phyloP scores from a whole-genome alignment of 1,284 basidiomycete species.

The Gomphus bonarii region DNA sequence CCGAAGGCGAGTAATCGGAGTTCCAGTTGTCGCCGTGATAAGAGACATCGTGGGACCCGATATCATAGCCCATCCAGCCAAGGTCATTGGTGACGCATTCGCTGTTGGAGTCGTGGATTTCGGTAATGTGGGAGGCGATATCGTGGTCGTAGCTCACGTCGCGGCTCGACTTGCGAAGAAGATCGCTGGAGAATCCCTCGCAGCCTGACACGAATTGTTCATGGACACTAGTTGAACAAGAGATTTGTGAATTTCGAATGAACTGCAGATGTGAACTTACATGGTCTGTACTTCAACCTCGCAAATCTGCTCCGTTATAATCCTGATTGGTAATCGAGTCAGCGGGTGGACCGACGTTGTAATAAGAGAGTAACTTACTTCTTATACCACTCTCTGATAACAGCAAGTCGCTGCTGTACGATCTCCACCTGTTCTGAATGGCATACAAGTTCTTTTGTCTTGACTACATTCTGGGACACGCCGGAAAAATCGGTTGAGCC shows the following conservation, averaged over 20 bases:
- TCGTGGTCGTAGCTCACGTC: slow-evolving; percentile 13
- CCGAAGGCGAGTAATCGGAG: slow-evolving; percentile 12
- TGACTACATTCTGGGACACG: slow-evolving; percentile 12
- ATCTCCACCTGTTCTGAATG: slow-evolving; percentile 12
- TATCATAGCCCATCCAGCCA: slow-evolving; percentile 14
- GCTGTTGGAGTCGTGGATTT: slow-evolving; percentile 5
- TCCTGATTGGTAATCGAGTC: slow-evolving; percentile 7
- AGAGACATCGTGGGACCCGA: slow-evolving; percentile 14
- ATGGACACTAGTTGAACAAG: slow-evolving; percentile 8
- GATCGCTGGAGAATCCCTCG: slow-evolving; percentile 13
- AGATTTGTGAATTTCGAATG: neutral
- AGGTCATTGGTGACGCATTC: slow-evolving; percentile 12
- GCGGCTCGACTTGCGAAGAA: slow-evolving; percentile 12
- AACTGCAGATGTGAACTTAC: slow-evolving; percentile 3
- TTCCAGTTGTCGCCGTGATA: slow-evolving; percentile 17
- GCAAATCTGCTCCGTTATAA: slow-evolving; percentile 17
- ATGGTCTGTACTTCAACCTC: slow-evolving; percentile 18
- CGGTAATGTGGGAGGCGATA: slow-evolving; percentile 14
- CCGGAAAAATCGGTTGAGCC: slow-evolving; percentile 16
- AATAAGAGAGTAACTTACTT: slow-evolving; percentile 6
- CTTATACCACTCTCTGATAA: slow-evolving; percentile 16
- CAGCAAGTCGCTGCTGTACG: slow-evolving; percentile 16
- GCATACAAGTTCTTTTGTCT: slow-evolving; percentile 15
- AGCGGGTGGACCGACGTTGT: neutral
- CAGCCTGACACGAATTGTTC: slow-evolving; percentile 14